Evolutionary conservation across 345 rosid species (phyloP).

Genomic region (Ceriops tagal): DNA sequence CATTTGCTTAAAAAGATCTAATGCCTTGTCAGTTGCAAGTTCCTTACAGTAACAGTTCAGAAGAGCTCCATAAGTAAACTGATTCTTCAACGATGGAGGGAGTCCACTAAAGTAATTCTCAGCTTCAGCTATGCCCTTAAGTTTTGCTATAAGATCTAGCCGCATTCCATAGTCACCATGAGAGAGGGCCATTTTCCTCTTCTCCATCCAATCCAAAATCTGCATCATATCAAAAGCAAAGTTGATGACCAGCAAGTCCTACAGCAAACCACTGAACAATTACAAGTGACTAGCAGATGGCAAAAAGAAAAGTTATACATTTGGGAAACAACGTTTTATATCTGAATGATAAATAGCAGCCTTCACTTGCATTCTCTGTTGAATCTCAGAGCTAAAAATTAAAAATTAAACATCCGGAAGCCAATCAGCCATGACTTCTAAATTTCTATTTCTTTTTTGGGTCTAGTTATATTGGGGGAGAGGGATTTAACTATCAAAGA

Average conservation of each 20-base stretch:
- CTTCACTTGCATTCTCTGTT: no score
- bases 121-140: slow-evolving; percentile 55
- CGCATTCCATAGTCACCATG: slow-evolving; percentile 42
- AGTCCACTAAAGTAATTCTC: slow-evolving; percentile 51
- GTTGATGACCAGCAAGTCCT: no score
- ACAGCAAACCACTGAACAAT: no score
- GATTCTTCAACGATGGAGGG: slow-evolving; percentile 32
- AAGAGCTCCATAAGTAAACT: slow-evolving; percentile 47
- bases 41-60: slow-evolving; percentile 59
- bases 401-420: background rate
- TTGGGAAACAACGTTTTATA: no score
- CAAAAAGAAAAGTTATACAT: no score
- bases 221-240: slow-evolving; percentile 15
- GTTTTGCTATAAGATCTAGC: slow-evolving; percentile 59
- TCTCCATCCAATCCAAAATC: slow-evolving; percentile 87
- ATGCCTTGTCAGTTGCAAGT: slow-evolving; percentile 49
- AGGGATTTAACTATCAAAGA: no score
- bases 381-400: background rate
- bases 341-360: no score
- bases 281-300: no score
- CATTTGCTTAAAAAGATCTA: slow-evolving; percentile 53
- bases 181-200: slow-evolving; percentile 41
- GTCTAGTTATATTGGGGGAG: no score
- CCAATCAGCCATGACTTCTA: no score
- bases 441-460: no score